These are phyloP conservation scores for Manihot esculenta DNA, from an alignment of 441 rosid species.

Conservation along the genomic window DNA sequence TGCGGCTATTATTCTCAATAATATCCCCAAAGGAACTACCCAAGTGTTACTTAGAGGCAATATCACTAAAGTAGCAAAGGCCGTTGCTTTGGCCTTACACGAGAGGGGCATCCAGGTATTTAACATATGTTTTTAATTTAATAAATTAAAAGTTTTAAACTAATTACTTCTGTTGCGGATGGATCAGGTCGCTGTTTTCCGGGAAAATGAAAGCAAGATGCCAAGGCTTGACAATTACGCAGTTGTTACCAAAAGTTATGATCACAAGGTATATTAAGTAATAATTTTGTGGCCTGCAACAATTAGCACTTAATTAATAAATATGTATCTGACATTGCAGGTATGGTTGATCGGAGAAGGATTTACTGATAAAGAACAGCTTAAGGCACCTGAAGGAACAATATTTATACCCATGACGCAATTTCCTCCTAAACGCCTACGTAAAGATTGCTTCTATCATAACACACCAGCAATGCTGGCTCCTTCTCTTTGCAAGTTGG, in stretches of 20 bases:
- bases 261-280: no score
- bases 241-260: no score
- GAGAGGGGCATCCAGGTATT: slow-evolving; percentile 1
- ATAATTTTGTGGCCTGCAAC: no score
- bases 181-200: no score
- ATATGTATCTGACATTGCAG: no score
- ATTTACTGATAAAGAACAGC: slow-evolving; percentile 42
- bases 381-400: slow-evolving; percentile 46
- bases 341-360: slow-evolving; percentile 65
- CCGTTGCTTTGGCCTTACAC: not conserved
- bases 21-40: not conserved
- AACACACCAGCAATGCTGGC: slow-evolving; percentile 48
- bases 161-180: no score
- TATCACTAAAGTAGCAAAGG: not conserved
- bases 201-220: no score
- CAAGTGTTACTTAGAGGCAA: slow-evolving; percentile 4
- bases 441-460: slow-evolving; percentile 48
- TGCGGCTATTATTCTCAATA: not conserved
- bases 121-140: no score
- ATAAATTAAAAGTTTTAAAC: no score
- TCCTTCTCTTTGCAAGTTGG: slow-evolving; percentile 44
- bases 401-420: slow-evolving; percentile 49
- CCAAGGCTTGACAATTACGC: no score
- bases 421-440: slow-evolving; percentile 42
- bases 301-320: no score